phyloP scores from a whole-genome alignment of 441 rosid species.

The Gossypium trilobum region DNA sequence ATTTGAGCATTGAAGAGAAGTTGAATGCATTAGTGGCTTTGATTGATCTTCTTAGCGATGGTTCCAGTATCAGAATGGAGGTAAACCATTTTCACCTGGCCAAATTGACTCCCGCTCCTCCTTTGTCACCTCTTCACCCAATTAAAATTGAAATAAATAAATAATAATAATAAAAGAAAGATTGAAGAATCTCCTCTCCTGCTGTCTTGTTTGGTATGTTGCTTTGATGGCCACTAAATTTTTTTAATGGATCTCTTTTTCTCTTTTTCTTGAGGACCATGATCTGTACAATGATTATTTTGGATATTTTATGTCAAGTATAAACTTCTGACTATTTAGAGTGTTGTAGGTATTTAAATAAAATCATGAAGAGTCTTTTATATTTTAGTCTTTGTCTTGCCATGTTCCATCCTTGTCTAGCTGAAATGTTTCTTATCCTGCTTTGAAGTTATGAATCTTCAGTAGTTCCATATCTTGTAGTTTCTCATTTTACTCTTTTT shows the following conservation, averaged over 20 bases:
- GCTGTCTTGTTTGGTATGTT: neutral
- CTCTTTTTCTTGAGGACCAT: neutral
- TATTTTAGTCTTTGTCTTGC: neutral
- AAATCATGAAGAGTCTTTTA: neutral
- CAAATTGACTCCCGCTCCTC: neutral
- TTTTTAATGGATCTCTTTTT: neutral
- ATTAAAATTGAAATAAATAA: neutral
- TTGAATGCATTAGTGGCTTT: conserved; percentile 70
- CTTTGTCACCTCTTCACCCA: neutral
- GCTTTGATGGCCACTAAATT: neutral
- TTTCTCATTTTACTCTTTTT: conserved; percentile 2
- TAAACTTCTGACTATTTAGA: neutral
- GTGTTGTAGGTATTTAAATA: neutral
- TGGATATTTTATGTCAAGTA: neutral
- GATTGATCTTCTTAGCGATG: conserved; percentile 73
- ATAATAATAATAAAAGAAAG: no score
- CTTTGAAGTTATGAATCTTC: neutral
- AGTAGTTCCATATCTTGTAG: neutral
- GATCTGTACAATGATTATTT: neutral
- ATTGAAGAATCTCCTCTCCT: neutral
- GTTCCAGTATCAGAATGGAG: conserved; percentile 71
- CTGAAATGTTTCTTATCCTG: neutral
- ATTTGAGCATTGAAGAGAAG: conserved; percentile 76
- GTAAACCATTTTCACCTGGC: conserved; percentile 32
- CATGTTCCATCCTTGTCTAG: neutral